Percentiles rank a stretch among this genome's conserved stretches.
Conservation (phyloP, 2,329 filamentous ascomycete species). For the Trichoderma hamatum region DNA sequence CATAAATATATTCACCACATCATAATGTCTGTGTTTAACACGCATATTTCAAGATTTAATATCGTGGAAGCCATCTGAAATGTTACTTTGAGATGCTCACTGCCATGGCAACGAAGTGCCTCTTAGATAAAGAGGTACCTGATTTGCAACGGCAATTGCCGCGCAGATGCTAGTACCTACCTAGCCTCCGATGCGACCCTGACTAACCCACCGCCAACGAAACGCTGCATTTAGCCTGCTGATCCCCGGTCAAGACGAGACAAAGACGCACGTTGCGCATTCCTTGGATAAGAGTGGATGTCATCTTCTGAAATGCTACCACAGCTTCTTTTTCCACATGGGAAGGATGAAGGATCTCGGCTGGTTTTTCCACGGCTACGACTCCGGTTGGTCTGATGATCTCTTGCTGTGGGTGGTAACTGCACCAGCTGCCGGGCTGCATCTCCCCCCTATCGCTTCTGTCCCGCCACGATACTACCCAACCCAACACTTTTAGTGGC, state of each 20-base stretch:
- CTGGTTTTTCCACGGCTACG: not conserved
- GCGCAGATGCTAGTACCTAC: not conserved
- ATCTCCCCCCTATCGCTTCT: not conserved
- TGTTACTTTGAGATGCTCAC: not conserved
- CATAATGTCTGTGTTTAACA: too few relatives aligned
- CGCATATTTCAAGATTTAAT: too few relatives aligned
- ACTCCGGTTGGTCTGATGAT: conserved; percentile 8
- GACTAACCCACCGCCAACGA: not conserved
- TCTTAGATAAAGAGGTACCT: not conserved
- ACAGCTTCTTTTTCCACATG: not conserved
- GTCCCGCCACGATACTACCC: not conserved
- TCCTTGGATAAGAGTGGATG: not conserved
- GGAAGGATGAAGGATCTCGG: not conserved
- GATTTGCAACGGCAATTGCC: fast-evolving
- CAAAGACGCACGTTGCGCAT: conserved; percentile 9
- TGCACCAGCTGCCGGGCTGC: not conserved
- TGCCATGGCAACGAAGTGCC: not conserved
- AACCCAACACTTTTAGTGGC: not conserved
- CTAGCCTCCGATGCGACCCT: not conserved
- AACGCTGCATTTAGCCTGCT: conserved; percentile 2
- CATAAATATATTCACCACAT: too few relatives aligned
- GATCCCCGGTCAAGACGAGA: not conserved
- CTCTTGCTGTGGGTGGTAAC: not conserved
- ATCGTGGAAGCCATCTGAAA: not conserved
- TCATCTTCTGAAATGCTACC: conserved; percentile 1